Evolutionary conservation across 352 stramenopile species (phyloP).

Genomic region (Phytophthora hybrid): DNA sequence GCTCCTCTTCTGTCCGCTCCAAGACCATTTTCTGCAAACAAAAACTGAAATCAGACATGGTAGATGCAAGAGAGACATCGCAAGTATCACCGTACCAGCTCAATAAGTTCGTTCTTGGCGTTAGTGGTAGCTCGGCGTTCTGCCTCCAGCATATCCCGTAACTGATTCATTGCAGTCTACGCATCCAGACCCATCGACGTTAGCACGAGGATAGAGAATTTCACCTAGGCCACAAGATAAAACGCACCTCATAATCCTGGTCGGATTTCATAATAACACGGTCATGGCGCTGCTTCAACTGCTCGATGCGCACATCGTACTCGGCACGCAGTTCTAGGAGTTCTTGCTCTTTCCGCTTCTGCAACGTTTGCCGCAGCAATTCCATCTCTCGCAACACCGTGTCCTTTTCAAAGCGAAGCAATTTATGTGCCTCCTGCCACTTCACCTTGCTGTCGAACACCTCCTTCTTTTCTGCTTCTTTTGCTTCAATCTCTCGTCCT

Average conservation of each 20-base stretch:
- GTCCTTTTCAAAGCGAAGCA: slow-evolving; percentile 78
- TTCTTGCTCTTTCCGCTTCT: slow-evolving; percentile 66
- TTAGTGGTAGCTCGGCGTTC: slow-evolving; percentile 47
- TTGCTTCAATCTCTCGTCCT: slow-evolving; percentile 32
- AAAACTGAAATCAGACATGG: slow-evolving; percentile 1
- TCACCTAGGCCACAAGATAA: not conserved
- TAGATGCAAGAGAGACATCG: not conserved
- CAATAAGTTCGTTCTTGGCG: slow-evolving; percentile 51
- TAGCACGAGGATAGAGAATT: not conserved
- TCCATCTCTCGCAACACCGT: slow-evolving; percentile 68
- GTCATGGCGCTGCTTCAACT: slow-evolving; percentile 59
- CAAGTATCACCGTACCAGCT: slow-evolving; percentile 34
- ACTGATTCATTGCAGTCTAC: slow-evolving; percentile 48
- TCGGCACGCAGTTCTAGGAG: slow-evolving; percentile 58
- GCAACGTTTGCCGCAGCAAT: slow-evolving; percentile 53
- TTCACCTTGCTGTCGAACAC: slow-evolving; percentile 40
- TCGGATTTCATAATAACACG: slow-evolving; percentile 60
- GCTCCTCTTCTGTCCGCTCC: slow-evolving; percentile 56
- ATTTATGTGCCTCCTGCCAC: slow-evolving; percentile 59
- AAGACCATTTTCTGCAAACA: slow-evolving; percentile 45
- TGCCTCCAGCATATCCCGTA: slow-evolving; percentile 46
- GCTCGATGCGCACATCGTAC: slow-evolving; percentile 61
- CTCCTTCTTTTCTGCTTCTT: slow-evolving; percentile 39
- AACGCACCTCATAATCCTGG: slow-evolving; percentile 60
- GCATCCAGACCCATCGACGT: not conserved